phyloP scores from a whole-genome alignment of 306 rosid genomes.

The Vachellia collinsii region DNA sequence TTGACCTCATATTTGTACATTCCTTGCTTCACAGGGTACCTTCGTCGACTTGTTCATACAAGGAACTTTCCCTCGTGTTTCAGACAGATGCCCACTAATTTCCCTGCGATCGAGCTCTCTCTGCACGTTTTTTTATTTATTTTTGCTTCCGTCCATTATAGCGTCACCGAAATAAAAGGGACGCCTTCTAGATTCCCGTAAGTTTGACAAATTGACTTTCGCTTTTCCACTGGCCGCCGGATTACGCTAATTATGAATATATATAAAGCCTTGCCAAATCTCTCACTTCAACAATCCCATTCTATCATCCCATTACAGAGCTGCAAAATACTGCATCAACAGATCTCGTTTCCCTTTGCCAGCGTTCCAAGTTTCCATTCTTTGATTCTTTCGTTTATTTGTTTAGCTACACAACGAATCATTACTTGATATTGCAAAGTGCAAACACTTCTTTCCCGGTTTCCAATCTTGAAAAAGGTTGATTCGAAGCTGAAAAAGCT shows the following conservation, averaged over 20 bases:
- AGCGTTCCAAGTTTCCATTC: neutral
- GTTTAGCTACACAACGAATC: neutral
- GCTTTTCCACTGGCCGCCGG: neutral
- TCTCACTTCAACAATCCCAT: neutral
- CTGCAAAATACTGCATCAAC: neutral
- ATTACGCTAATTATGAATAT: neutral
- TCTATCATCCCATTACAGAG: neutral
- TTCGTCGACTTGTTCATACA: neutral
- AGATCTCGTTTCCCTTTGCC: neutral
- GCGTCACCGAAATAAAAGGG: neutral
- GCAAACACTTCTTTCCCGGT: neutral
- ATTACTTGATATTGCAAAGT: neutral
- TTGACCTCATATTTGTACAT: neutral
- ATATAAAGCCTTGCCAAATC: neutral
- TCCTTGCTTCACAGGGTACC: neutral
- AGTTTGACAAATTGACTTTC: neutral
- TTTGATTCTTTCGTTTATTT: slow-evolving; percentile 20
- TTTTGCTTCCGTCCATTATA: neutral
- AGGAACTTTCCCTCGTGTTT: neutral
- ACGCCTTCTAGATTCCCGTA: neutral
- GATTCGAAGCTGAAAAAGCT: neutral
- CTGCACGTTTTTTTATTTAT: neutral
- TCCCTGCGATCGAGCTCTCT: neutral
- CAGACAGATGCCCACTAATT: neutral
- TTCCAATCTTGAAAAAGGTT: neutral